These are phyloP conservation scores for Trypanosoma cruzi DNA, from an alignment of 208 protist species.

Conservation along the genomic window DNA sequence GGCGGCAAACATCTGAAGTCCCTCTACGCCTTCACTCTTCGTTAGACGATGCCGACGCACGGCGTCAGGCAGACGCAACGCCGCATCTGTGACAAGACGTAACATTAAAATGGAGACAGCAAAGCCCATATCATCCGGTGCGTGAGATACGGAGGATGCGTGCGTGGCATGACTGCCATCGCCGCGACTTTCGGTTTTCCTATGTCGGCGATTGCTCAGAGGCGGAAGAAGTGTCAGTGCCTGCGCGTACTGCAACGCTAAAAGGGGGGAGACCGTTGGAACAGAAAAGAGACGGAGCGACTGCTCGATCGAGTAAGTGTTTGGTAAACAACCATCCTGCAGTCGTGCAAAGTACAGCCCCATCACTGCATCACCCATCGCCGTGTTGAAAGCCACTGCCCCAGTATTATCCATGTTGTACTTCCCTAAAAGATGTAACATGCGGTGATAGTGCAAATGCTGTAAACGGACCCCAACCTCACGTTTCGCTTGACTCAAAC, in stretches of 20 bases:
- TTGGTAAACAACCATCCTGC: conserved; percentile 29
- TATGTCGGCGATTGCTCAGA: conserved; percentile 16
- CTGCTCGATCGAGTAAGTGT: conserved; percentile 19
- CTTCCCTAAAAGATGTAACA: conserved; percentile 24
- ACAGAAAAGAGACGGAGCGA: conserved; percentile 24
- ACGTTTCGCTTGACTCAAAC: conserved; percentile 20
- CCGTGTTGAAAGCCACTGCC: not conserved
- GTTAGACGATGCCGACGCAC: conserved; percentile 3
- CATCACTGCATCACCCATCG: conserved; percentile 7
- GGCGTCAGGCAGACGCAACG: not conserved
- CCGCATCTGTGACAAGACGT: conserved; percentile 17
- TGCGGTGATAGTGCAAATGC: conserved; percentile 23
- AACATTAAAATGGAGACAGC: conserved; percentile 2
- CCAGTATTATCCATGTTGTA: not conserved
- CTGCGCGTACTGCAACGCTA: conserved; percentile 30
- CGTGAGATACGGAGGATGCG: not conserved
- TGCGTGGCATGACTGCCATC: too few relatives aligned
- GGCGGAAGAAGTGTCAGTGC: conserved; percentile 32
- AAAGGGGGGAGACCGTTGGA: not conserved
- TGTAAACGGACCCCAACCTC: conserved; percentile 30
- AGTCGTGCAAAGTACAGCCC: conserved; percentile 32
- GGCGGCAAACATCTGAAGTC: conserved; percentile 21
- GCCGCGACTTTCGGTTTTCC: not conserved
- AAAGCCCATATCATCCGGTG: not conserved
- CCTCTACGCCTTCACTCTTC: conserved; percentile 21